phyloP scores from a whole-genome alignment of 192 early-diverging fungal genomes.

The Haplosporangium gracile region DNA sequence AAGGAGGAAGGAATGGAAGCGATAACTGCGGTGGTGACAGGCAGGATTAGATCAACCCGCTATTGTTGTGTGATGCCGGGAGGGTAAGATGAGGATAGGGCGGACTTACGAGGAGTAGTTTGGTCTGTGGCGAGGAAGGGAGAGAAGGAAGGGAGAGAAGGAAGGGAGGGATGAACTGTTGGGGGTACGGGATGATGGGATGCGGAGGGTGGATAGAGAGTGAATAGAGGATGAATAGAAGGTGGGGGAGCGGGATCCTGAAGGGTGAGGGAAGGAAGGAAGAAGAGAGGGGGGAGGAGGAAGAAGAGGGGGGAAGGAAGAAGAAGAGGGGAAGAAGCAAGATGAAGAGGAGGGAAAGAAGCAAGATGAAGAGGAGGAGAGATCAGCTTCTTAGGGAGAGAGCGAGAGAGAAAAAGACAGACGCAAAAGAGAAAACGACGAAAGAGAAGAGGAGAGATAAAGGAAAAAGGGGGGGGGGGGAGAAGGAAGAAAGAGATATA shows the following conservation, averaged over 20 bases:
- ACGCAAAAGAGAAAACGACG: background rate
- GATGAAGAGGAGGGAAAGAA: background rate
- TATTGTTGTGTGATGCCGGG: no score
- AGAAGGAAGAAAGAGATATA: no score
- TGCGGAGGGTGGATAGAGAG: no score
- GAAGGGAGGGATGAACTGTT: background rate
- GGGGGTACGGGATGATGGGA: background rate
- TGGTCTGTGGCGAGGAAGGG: no score
- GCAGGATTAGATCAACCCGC: no score
- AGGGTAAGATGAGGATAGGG: no score
- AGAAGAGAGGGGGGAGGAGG: background rate
- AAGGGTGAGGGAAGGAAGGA: background rate
- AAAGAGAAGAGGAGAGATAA: background rate
- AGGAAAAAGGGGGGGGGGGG: background rate
- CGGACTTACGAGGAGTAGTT: no score
- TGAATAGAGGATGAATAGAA: background rate
- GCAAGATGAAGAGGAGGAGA: background rate
- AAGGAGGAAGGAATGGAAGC: background rate
- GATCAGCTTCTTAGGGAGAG: no score
- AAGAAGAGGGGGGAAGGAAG: background rate
- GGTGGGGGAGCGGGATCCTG: background rate
- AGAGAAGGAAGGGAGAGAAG: background rate
- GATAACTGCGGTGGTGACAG: no score
- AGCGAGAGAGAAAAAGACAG: background rate
- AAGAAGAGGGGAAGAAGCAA: background rate